Evolutionary conservation across 1,139 yeast species (phyloP).

Genomic region (Sugiyamaella castrensis): DNA sequence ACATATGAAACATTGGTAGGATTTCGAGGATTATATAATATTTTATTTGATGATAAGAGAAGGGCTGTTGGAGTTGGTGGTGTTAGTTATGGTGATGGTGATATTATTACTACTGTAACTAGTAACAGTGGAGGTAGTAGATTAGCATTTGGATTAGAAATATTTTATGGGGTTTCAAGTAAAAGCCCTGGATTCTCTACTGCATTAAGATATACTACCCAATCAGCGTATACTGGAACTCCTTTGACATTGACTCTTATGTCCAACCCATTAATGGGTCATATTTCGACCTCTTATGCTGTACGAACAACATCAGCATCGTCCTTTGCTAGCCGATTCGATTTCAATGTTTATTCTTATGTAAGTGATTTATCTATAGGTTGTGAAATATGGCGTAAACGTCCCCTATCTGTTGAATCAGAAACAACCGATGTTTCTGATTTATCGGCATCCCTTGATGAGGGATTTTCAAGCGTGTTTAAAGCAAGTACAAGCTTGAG

Average conservation of each 20-base stretch:
- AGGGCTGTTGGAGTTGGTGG: not conserved
- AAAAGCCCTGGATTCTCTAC: constrained; percentile 71
- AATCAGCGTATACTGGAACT: constrained; percentile 80
- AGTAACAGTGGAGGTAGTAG: constrained; percentile 32
- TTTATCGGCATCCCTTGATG: not conserved
- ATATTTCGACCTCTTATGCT: constrained; percentile 82
- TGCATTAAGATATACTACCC: constrained; percentile 79
- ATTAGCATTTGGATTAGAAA: constrained; percentile 76
- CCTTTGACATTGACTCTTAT: constrained; percentile 88
- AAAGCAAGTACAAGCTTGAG: constrained; percentile 71
- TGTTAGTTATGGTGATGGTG: constrained; percentile 28
- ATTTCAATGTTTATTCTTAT: constrained; percentile 87
- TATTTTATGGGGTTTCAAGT: constrained; percentile 83
- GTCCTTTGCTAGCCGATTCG: constrained; percentile 81
- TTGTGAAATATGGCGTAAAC: constrained; percentile 66
- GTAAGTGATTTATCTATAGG: constrained; percentile 86
- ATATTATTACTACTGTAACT: too few species aligned
- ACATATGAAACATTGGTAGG: constrained; percentile 89
- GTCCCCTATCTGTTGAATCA: constrained; percentile 16
- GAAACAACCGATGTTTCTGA: not conserved
- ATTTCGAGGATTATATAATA: constrained; percentile 70
- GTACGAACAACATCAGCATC: constrained; percentile 75
- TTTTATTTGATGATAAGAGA: constrained; percentile 41
- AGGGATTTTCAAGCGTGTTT: constrained; percentile 56
- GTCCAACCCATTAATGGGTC: constrained; percentile 88